These are phyloP conservation scores for Aspergillus latus DNA, from an alignment of 2,329 filamentous ascomycete species.

Conservation along the genomic window DNA sequence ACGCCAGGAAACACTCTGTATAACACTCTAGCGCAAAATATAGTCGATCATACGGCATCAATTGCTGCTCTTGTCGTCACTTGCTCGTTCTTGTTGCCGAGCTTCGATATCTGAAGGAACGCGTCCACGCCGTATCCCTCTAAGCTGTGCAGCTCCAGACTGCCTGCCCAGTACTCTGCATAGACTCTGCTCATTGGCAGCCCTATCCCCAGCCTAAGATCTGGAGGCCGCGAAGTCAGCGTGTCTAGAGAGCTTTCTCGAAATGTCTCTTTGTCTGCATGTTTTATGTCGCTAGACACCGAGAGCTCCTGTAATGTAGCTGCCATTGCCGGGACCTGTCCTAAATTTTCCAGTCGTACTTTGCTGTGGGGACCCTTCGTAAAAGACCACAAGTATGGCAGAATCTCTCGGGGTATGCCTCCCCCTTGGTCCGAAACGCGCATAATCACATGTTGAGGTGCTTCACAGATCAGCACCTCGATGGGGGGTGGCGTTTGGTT, in stretches of 20 bases:
- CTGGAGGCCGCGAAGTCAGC: conserved; percentile 78
- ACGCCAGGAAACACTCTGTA: not conserved
- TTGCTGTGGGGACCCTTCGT: conserved; percentile 83
- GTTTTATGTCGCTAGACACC: conserved; percentile 40
- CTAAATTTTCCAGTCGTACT: conserved; percentile 78
- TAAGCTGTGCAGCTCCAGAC: conserved; percentile 82
- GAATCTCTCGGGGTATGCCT: conserved; percentile 78
- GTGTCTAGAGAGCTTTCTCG: conserved; percentile 70
- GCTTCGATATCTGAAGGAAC: conserved; percentile 91
- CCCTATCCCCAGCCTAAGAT: conserved; percentile 87
- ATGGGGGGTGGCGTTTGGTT: conserved; percentile 69
- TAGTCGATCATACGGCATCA: conserved; percentile 62
- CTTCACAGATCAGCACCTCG: conserved; percentile 91
- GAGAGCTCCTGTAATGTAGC: conserved; percentile 88
- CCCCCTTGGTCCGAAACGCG: conserved; percentile 94
- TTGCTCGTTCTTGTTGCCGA: conserved; percentile 98
- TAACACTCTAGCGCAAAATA: not conserved
- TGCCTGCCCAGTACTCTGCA: conserved; percentile 97
- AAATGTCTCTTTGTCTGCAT: conserved; percentile 35
- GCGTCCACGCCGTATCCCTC: conserved; percentile 96
- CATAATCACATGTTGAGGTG: conserved; percentile 91
- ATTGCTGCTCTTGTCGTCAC: conserved; percentile 74
- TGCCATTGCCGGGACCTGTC: conserved; percentile 83
- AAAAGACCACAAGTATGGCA: conserved; percentile 95
- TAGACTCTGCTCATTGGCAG: conserved; percentile 92